Evolutionary conservation across 169 alveolate species (phyloP), one percentile per base, ranked within the genome.

Genomic region (Plasmodium fragile): DNA sequence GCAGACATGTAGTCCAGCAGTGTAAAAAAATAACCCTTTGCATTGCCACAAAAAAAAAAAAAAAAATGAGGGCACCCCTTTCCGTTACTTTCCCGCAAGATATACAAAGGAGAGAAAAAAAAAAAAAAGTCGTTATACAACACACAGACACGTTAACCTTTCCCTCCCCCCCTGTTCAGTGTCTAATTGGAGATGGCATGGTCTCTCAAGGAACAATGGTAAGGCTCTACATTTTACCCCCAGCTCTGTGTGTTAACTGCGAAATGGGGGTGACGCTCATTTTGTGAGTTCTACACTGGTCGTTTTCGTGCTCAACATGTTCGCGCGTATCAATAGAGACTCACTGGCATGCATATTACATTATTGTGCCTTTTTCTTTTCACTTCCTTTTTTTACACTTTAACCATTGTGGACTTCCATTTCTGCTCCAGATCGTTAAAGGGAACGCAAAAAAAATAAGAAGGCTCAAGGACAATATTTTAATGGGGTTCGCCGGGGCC

Each of bases 401-500:
- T 16, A 8, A 91, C 53, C 52, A 18, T 53, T 13, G 32, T 39
- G 18, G 18, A 28, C 11, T 30, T 25, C 18, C 59, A 4, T 93
- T 43, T 18, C 32, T 59, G 3, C 16, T 30, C 69, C 87, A 95
- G 96, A 93, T 95, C 49, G 96, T 95, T 49, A 95, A 95, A 77
- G 96, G 96, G 45, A 95, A 95, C 84, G 97, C 97, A 22, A 81
- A 92, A 73, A 95, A 95, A 53, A 93, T 95, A 70, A 92, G 97
- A 69, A 36, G 97, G 25, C 79, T 95, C 73, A 92, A 94, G 28
- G 95, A 92, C n/a, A 92, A 92, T 41, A 92, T 95, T 80, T 69
- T 95, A 72, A 81, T 94, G 81, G 98, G 98, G 10, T 97, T 97
- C 71, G 98, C 98, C 3, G 98, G 98, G 16, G 96, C 98, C 3